phyloP scores from a whole-genome alignment of 2,329 filamentous ascomycete genomes.

The Pseudonectria foliicola region DNA sequence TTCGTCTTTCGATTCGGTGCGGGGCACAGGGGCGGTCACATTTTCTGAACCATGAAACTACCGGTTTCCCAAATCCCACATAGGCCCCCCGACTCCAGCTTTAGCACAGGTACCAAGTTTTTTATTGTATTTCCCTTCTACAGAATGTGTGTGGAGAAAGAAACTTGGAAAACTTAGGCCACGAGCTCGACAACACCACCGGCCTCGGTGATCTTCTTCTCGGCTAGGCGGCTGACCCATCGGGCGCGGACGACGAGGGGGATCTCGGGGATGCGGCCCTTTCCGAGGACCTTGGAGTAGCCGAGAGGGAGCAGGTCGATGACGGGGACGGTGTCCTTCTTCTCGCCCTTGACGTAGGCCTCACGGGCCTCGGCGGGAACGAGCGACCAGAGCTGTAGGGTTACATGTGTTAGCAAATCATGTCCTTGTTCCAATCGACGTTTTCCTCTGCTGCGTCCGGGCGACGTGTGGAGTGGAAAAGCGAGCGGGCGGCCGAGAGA shows the following conservation, averaged over 20 bases:
- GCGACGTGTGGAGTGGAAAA: no score
- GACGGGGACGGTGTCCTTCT: constrained; percentile 90
- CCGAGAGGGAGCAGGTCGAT: constrained; percentile 95
- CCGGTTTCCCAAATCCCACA: constrained; percentile 26
- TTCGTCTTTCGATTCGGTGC: constrained; percentile 11
- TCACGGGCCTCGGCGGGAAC: constrained; percentile 90
- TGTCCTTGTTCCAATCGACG: neutral
- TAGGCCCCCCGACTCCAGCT: constrained; percentile 25
- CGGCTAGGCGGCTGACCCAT: constrained; percentile 92
- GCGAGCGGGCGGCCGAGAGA: no score
- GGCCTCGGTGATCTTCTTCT: constrained; percentile 98
- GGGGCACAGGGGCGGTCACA: constrained; percentile 12
- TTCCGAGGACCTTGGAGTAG: constrained; percentile 98
- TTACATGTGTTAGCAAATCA: constrained; percentile 23
- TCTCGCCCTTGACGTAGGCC: constrained; percentile 72
- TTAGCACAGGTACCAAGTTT: constrained; percentile 12
- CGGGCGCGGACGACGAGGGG: constrained; percentile 91
- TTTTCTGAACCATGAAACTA: constrained; percentile 19
- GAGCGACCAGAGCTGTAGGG: constrained; percentile 78
- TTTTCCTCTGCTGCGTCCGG: neutral
- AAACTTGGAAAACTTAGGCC: constrained; percentile 53
- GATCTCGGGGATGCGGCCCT: constrained; percentile 89
- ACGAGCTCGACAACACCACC: constrained; percentile 95
- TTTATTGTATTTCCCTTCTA: no score
- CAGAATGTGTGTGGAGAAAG: no score